phyloP scores from a whole-genome alignment of 2,329 filamentous ascomycete genomes.

The Penicillium sp. region DNA sequence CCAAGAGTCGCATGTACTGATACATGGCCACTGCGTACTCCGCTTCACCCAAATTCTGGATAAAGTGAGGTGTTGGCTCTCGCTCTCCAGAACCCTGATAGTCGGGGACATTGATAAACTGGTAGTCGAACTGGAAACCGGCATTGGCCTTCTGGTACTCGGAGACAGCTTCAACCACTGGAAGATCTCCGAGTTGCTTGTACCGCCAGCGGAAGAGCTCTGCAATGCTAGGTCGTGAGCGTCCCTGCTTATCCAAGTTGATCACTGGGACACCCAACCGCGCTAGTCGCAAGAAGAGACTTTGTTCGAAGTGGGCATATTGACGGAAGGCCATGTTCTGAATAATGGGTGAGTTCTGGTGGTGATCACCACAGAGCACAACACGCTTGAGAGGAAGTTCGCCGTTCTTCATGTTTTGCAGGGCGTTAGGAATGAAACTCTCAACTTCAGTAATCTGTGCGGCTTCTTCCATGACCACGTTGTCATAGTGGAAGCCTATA shows the following conservation, averaged over 20 bases:
- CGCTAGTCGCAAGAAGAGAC: constrained; percentile 85
- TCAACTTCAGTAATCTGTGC: constrained; percentile 97
- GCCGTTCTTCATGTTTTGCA: constrained; percentile 75
- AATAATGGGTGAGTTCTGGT: constrained; percentile 93
- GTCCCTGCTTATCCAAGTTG: constrained; percentile 87
- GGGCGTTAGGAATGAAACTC: constrained; percentile 89
- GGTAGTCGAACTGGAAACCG: constrained; percentile 89
- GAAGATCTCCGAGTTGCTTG: constrained; percentile 71
- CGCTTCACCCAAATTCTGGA: constrained; percentile 94
- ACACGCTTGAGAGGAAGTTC: constrained; percentile 78
- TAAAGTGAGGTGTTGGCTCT: constrained; percentile 89
- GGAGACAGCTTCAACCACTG: constrained; percentile 63
- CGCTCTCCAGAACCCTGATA: constrained; percentile 88
- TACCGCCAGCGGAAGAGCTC: constrained; percentile 94
- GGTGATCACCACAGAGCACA: constrained; percentile 90
- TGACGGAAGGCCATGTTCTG: constrained; percentile 92
- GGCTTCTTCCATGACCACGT: constrained; percentile 97
- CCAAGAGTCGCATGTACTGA: constrained; percentile 95
- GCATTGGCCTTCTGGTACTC: constrained; percentile 84
- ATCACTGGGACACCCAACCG: constrained; percentile 89
- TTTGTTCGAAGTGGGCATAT: constrained; percentile 95
- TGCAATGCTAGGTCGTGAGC: constrained; percentile 81
- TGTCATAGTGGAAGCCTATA: constrained; percentile 96
- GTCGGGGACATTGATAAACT: constrained; percentile 92
- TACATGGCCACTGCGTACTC: constrained; percentile 95